Evolutionary conservation across 768 basidiomycete species (phyloP), one percentile per base, ranked within the genome.

Genomic region (Wakefieldia striispora): DNA sequence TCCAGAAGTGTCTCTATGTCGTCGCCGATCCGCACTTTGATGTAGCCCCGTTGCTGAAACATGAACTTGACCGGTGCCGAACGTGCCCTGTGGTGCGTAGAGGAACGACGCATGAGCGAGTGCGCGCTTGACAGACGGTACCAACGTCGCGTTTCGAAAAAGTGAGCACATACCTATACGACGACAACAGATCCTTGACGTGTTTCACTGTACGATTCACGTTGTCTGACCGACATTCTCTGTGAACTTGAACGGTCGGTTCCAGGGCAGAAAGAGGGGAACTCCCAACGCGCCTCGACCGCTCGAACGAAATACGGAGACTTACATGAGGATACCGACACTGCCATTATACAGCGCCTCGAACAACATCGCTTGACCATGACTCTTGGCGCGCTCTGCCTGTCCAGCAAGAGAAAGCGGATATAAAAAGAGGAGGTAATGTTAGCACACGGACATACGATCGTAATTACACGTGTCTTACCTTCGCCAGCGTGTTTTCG

Each of bases 261-360:
- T 61, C 31, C 35, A 7, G 1, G 20, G 31, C 23, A 11, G 27
- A 27, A 27, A 27, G 27, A 11, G 10, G 33, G 6, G 6, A 6
- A 33, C 14, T 6, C 33, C 33, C 14, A 4, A 21, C 41, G 14
- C 17, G 16, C 34, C 21, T 8, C n/a, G n/a, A n/a, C n/a, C n/a
- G n/a, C 19, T 13, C 24, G 9, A n/a, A 23, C n/a, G n/a, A n/a
- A n/a, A n/a, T n/a, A 12, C 27, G 38, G 3, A 19, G 27, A 70
- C 82, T 69, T 60, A 83, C 85, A 86, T 77, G 44, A 87, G 72
- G 24, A 88, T 58, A 1, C 83, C 86, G 45, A 84, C 75, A n/a
- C 77, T 71, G 10, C 80, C 77, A 20, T 71, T 72, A 9, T 77
- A 76, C 43, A 88, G 72, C 2, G 77, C 85, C 64, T 87, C 84